Conservation (phyloP, 805 yeast species). For the Cyberlindnera euphorbiiphila region DNA sequence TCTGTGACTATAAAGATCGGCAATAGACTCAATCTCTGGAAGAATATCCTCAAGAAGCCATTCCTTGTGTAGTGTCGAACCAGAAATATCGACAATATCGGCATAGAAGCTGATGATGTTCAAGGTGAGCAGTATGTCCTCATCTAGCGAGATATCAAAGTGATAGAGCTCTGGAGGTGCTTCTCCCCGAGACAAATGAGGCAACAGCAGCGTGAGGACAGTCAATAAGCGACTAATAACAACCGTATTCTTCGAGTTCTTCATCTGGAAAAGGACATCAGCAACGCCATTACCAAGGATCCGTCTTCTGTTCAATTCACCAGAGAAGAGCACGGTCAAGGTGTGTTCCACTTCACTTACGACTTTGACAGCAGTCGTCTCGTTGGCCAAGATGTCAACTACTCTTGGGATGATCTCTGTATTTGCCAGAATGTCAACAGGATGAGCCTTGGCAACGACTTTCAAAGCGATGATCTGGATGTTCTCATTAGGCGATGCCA, state of each 20-base stretch:
- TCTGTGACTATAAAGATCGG: constrained; percentile 13
- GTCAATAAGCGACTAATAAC: constrained; percentile 16
- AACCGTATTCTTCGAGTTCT: constrained; percentile 2
- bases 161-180: constrained; percentile 13
- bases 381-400: constrained; percentile 8
- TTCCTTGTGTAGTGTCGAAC: constrained; percentile 10
- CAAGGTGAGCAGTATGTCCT: constrained; percentile 18
- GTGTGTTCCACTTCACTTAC: constrained; percentile 23
- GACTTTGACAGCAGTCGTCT: constrained; percentile 10
- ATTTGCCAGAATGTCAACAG: constrained; percentile 24
- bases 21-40: constrained; percentile 13
- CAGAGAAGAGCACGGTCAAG: constrained; percentile 12
- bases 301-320: constrained; percentile 21
- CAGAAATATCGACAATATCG: constrained; percentile 16
- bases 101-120: constrained; percentile 19
- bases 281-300: constrained; percentile 16
- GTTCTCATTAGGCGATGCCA: constrained; percentile 16
- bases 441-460: constrained; percentile 21
- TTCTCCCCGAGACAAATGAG: constrained; percentile 16
- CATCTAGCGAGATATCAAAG: constrained; percentile 9
- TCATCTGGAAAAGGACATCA: constrained; percentile 10
- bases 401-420: constrained; percentile 20
- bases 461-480: constrained; percentile 22
- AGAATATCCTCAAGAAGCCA: constrained; percentile 19
- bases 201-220: constrained; percentile 15